phyloP scores from a whole-genome alignment of 1,284 basidiomycete genomes.

The Gomphus sp. region DNA sequence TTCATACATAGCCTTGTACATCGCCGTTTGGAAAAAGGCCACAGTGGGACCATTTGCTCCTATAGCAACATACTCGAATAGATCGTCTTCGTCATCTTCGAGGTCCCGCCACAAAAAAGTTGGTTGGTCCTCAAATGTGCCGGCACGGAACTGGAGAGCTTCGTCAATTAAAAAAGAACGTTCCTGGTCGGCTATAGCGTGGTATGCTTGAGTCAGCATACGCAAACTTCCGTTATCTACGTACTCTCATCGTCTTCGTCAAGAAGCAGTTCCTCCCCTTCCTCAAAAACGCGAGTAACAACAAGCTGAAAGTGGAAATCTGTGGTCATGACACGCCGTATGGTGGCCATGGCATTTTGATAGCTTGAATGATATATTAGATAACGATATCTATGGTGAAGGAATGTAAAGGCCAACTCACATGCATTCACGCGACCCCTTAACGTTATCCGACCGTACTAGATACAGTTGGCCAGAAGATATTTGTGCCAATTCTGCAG shows the following conservation, averaged over 20 bases:
- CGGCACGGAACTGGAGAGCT: constrained; percentile 76
- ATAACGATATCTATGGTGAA: neutral
- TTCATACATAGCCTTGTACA: constrained; percentile 93
- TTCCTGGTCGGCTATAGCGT: constrained; percentile 73
- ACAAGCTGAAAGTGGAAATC: constrained; percentile 96
- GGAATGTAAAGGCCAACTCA: constrained; percentile 33
- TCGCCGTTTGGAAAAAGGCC: constrained; percentile 86
- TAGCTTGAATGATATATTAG: constrained; percentile 46
- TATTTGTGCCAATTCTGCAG: constrained; percentile 91
- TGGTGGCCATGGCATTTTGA: constrained; percentile 91
- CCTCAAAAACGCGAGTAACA: constrained; percentile 89
- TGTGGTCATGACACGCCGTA: constrained; percentile 75
- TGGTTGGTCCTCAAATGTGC: constrained; percentile 70
- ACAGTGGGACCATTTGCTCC: constrained; percentile 80
- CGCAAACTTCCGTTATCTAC: constrained; percentile 23
- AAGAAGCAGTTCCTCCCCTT: constrained; percentile 88
- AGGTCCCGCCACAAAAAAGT: constrained; percentile 88
- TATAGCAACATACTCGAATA: constrained; percentile 72
- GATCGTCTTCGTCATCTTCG: constrained; percentile 71
- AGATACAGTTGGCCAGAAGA: constrained; percentile 89
- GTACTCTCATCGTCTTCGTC: constrained; percentile 94
- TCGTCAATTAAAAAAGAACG: constrained; percentile 86
- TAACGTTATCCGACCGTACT: constrained; percentile 83
- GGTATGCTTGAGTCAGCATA: constrained; percentile 1
- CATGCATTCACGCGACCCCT: constrained; percentile 97